These are phyloP conservation scores for Paraconiothyrium sp. DNA, from an alignment of 2,329 filamentous ascomycete species.

Conservation along the genomic window DNA sequence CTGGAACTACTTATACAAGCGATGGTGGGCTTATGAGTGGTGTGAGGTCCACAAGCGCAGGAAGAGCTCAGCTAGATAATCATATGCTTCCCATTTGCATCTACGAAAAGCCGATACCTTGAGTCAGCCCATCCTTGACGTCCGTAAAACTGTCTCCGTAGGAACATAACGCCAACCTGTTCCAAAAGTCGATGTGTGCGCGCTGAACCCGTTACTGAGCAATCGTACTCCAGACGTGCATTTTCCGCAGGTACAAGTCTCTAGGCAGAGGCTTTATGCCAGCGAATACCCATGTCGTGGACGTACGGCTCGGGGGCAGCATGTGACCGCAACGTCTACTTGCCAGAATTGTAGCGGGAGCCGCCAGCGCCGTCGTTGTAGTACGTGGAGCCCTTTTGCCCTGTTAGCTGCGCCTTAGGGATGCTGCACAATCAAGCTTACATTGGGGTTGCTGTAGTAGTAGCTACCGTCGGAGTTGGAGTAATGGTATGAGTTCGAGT, in stretches of 20 bases:
- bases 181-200: no score
- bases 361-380: slow-evolving; percentile 48
- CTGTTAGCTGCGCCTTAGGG: slow-evolving; percentile 3
- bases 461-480: slow-evolving; percentile 50
- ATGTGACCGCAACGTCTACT: slow-evolving; percentile 19
- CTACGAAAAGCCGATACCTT: no score
- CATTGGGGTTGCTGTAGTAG: slow-evolving; percentile 52
- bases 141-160: no score
- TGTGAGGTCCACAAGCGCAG: no score
- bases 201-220: no score
- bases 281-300: not conserved
- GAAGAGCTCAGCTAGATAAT: no score
- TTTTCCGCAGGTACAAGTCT: not conserved
- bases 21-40: no score
- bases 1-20: no score
- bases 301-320: not conserved
- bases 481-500: slow-evolving; percentile 53
- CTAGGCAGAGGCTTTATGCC: not conserved
- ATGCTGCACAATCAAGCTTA: slow-evolving; percentile 12
- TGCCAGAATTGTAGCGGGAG: slow-evolving; percentile 40
- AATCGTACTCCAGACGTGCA: no score
- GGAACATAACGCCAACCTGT: no score
- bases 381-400: slow-evolving; percentile 46
- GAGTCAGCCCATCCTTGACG: no score
- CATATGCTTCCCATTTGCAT: no score